A percentile compares a stretch with the other conserved stretches of the same genome.
phyloP scores from a whole-genome alignment of 768 basidiomycete species.

The Mrakia blollopis region DNA sequence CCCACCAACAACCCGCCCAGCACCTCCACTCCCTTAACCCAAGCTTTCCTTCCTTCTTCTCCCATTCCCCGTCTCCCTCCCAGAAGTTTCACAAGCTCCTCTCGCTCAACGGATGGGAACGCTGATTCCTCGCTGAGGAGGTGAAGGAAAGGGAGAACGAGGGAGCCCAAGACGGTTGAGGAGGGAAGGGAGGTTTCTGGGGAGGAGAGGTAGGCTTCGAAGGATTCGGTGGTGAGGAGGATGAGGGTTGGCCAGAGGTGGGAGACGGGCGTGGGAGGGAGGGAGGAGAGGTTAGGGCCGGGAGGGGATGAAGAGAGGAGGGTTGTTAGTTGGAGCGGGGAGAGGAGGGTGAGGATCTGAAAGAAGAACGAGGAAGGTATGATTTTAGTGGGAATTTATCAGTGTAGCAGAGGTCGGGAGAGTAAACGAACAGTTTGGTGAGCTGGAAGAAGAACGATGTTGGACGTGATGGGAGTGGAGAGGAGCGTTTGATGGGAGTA shows the following conservation, averaged over 20 bases:
- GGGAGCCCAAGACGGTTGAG: not conserved
- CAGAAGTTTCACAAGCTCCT: not conserved
- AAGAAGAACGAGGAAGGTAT: no score
- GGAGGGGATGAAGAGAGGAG: not conserved
- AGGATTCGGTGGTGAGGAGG: not conserved
- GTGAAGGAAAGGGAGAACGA: not conserved
- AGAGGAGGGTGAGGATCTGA: conserved; percentile 13
- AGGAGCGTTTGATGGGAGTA: conserved; percentile 9
- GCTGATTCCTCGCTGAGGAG: not conserved
- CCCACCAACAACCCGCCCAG: not conserved
- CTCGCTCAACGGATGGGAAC: not conserved
- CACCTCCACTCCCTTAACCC: not conserved
- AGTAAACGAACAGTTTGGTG: conserved; percentile 2
- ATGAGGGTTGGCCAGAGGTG: conserved; percentile 1
- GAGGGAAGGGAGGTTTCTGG: not conserved
- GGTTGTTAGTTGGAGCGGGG: not conserved
- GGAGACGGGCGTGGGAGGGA: not conserved
- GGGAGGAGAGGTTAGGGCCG: not conserved
- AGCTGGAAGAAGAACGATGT: not conserved
- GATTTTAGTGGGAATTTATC: no score
- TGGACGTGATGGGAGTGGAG: not conserved
- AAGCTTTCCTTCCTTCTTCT: not conserved
- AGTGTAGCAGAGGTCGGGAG: not conserved
- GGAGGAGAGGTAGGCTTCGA: not conserved
- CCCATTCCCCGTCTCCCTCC: not conserved